Conservation (phyloP, 2,329 filamentous ascomycete genomes). For the Aaosphaeria arxii region DNA sequence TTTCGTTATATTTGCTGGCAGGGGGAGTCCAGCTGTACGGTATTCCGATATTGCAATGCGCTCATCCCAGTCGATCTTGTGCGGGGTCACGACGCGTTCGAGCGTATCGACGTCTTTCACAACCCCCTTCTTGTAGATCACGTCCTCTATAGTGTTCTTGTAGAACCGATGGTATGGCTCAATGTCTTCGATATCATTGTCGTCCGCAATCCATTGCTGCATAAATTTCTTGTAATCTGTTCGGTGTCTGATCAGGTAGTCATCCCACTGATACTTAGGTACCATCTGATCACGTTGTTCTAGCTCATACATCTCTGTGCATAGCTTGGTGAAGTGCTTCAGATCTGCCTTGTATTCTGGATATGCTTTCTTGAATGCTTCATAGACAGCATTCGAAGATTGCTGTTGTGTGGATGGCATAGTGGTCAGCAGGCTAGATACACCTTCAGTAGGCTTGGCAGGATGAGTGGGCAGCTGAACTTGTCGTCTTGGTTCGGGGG, state of each 20-base stretch:
- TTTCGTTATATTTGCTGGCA: no score
- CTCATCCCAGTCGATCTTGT: no score
- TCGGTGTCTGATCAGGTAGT: slow-evolving; percentile 34
- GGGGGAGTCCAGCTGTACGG: no score
- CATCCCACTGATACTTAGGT: slow-evolving; percentile 39
- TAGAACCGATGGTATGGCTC: slow-evolving; percentile 34
- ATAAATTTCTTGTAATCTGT: slow-evolving; percentile 30
- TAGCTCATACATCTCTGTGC: slow-evolving; percentile 23
- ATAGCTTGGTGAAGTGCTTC: slow-evolving; percentile 31
- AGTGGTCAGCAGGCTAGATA: background rate
- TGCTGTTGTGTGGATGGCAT: background rate
- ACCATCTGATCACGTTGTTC: slow-evolving; percentile 30
- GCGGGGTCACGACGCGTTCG: no score
- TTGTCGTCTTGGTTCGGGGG: background rate
- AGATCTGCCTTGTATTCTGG: slow-evolving; percentile 31
- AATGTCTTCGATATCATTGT: slow-evolving; percentile 12
- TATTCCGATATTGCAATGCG: no score
- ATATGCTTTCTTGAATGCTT: slow-evolving; percentile 30
- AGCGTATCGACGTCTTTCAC: slow-evolving; percentile 4
- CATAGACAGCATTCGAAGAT: slow-evolving; percentile 12
- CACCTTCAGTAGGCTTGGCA: background rate
- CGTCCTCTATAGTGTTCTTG: slow-evolving; percentile 27
- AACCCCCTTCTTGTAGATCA: slow-evolving; percentile 22
- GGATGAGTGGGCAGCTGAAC: background rate
- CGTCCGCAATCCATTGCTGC: slow-evolving; percentile 16